Evolutionary conservation across 73 alveolate species (phyloP), one percentile per base, ranked within the genome.

Genomic region (Paramecium sexaurelia): DNA sequence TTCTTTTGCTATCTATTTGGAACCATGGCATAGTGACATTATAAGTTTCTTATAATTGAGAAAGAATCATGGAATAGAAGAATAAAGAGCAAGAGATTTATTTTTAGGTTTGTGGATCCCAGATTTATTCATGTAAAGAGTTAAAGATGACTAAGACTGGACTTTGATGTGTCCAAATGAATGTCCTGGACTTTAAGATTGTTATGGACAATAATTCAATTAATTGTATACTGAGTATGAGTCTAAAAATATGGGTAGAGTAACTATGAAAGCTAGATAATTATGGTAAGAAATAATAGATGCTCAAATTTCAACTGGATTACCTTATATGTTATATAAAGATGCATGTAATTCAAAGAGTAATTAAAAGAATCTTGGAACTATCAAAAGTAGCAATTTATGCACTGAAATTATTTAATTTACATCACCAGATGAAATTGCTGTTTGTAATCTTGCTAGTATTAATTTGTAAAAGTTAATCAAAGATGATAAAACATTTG

Each of bases 11-110:
- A 92, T 96, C 85, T 98, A 98, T 92, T 93, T 98, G 85, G 99
- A 98, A 93, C 99, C 99, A 19, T 98, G 99, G 99, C 99, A 98
- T 85, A 96, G 99, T 10, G 99, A 98, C 66, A 94, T 98, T 78
- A 75, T 85, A 27, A 98, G 96, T 91, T 98, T 95, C 96, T 95
- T 98, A 39, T 88, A 95, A 89, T 95, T 98, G 51, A 93, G 96
- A 94, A 98, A 97, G 97, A 97, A 97, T 93, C 96, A 87, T 92
- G 99, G 99, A 33, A 95, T 96, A 68, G 99, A 97, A 85, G 99
- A 97, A 94, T 95, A 96, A 39, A 93, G 99, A 55, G 98, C 99
- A 6, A 93, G 99, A 73, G 99, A 98, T 87, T 94, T 98, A 20
- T 98, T 98, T 95, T 97, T 75, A 84, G 99, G 97, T 15, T 96